These are phyloP conservation scores for Onygena corvina DNA, from an alignment of 2,329 filamentous ascomycete species.

Conservation along the genomic window DNA sequence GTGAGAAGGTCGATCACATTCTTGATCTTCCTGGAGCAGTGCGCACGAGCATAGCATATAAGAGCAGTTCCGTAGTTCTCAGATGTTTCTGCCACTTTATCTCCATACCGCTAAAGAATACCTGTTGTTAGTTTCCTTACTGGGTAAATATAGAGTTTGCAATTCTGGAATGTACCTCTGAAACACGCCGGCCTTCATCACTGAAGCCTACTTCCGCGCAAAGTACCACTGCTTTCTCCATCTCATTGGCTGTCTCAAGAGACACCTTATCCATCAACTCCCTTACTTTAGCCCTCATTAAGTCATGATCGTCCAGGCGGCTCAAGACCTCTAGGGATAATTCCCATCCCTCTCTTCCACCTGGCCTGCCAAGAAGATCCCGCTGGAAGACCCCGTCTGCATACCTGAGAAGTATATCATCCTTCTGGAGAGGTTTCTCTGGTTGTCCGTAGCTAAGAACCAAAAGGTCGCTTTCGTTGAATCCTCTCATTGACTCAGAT, in stretches of 20 bases:
- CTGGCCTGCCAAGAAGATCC: slow-evolving; percentile 24
- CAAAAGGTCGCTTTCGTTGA: slow-evolving; percentile 76
- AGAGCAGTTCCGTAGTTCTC: slow-evolving; percentile 75
- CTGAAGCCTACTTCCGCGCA: slow-evolving; percentile 68
- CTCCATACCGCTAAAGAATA: slow-evolving; percentile 59
- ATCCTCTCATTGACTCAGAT: slow-evolving; percentile 48
- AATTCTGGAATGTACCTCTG: slow-evolving; percentile 54
- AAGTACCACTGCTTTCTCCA: slow-evolving; percentile 70
- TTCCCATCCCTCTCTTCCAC: slow-evolving; percentile 67
- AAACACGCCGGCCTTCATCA: slow-evolving; percentile 65
- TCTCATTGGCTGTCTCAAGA: slow-evolving; percentile 55
- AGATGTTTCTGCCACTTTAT: slow-evolving; percentile 58
- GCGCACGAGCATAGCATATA: slow-evolving; percentile 81
- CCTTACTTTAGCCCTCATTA: slow-evolving; percentile 61
- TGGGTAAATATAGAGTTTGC: too few species aligned
- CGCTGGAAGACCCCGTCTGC: slow-evolving; percentile 48
- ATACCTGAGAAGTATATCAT: slow-evolving; percentile 66
- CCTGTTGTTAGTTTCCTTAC: too few species aligned
- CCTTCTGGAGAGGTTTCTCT: slow-evolving; percentile 58
- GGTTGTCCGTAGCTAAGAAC: slow-evolving; percentile 57
- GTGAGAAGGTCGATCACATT: slow-evolving; percentile 78
- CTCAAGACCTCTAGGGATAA: slow-evolving; percentile 71
- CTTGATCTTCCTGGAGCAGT: slow-evolving; percentile 64
- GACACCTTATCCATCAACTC: slow-evolving; percentile 62
- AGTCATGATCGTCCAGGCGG: slow-evolving; percentile 60